phyloP scores from a whole-genome alignment of 1,284 basidiomycete genomes.

The Neolentinus lepideus region DNA sequence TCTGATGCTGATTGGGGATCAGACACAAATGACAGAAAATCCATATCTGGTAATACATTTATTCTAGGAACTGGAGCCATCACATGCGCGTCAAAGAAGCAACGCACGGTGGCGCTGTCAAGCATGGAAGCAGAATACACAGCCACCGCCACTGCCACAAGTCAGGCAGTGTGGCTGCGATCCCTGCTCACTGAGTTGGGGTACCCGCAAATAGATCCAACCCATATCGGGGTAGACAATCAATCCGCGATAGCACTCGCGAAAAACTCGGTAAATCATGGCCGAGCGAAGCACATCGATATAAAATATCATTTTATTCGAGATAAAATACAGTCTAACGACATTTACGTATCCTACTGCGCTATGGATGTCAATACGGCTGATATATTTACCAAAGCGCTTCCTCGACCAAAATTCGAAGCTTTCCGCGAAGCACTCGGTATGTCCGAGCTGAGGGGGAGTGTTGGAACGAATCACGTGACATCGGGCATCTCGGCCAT shows the following conservation, averaged over 20 bases:
- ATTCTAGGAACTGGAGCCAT: no score
- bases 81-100: no score
- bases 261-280: not conserved
- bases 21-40: no score
- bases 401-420: no score
- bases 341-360: not conserved
- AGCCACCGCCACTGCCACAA: constrained; percentile 9
- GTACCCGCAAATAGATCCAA: not conserved
- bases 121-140: constrained; percentile 27
- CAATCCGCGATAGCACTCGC: not conserved
- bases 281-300: no score
- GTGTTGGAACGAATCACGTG: no score
- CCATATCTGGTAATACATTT: no score
- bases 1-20: not conserved
- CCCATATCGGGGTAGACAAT: not conserved
- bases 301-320: not conserved
- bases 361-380: not conserved
- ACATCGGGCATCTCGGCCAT: no score
- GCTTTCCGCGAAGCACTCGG: no score
- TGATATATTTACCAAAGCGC: no score
- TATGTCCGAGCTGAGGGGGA: no score
- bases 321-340: not conserved
- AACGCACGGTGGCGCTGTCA: no score
- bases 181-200: not conserved
- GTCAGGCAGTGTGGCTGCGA: not conserved